Evolutionary conservation across 164 flowering plant species (phyloP), one percentile per base, ranked within the genome.

Genomic region (Santalum album): DNA sequence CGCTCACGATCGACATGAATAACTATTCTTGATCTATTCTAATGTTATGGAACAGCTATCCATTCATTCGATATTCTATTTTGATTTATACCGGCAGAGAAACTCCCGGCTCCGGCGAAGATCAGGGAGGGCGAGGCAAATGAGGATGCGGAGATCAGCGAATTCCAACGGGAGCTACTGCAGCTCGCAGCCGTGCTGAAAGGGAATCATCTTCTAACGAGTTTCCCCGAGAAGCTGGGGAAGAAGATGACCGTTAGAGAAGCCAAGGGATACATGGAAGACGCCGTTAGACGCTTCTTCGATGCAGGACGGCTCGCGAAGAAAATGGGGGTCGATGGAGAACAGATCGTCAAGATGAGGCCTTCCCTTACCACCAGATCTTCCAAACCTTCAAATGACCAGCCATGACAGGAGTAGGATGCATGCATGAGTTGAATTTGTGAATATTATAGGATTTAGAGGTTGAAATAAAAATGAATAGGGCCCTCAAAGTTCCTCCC

Each of bases 141-240:
- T 1, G 97, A 84, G 56, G 72, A 78, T 0, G 83, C 82, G 0
- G 54, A 70, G 58, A 58, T 84, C 7, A 89, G 77, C 19, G 95
- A 89, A 51, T 89, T 89, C 67, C 97, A 89, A 60, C 78, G 74
- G 59, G 97, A 89, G 70, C 66, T 89, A 17, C 1, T 84, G 53
- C 90, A 86, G 55, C 79, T 89, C 1, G 95, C 97, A 1, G 83
- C 95, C 0, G 92, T 80, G 26, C 54, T 89, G 20, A 84, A 78
- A 26, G 97, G 97, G 25, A 88, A 89, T 22, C 25, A 82, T 42
- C 35, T 70, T 27, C 40, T 86, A 45, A 68, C 82, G 7, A 73
- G 72, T 56, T 78, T 55, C 61, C 77, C 74, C 0, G 57, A 61
- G 17, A 76, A 58, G 38, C 71, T 86, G 12, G 80, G 73, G 5